Percentiles rank a stretch among this genome's conserved stretches.
These are phyloP conservation scores for Panaeolus papilionaceus DNA, from an alignment of 768 basidiomycete genomes.

Conservation along the genomic window DNA sequence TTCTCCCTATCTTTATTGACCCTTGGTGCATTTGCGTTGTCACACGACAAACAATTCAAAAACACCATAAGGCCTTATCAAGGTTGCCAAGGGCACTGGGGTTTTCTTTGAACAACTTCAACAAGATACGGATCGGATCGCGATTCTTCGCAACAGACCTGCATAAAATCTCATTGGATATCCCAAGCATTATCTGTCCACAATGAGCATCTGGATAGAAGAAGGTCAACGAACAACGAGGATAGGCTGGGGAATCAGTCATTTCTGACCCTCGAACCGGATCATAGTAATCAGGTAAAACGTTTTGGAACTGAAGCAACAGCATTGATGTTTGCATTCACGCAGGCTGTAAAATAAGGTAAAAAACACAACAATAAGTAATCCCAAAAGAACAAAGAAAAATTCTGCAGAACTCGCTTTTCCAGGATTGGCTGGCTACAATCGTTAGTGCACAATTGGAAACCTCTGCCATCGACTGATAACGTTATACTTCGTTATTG, in stretches of 20 bases:
- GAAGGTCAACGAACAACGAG: neutral
- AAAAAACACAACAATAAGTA: neutral
- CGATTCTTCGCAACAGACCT: neutral
- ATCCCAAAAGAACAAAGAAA: neutral
- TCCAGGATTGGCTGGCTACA: neutral
- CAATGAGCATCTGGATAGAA: neutral
- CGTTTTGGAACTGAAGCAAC: too few species aligned
- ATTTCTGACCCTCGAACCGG: neutral
- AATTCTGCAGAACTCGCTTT: neutral
- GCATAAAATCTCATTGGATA: neutral
- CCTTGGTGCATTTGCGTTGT: neutral
- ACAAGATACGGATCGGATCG: neutral
- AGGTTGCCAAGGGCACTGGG: constrained; percentile 5
- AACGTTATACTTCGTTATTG: neutral
- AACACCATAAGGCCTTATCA: neutral
- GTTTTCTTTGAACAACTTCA: neutral
- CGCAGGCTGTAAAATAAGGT: neutral
- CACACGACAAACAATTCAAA: constrained; percentile 4
- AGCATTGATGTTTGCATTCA: neutral
- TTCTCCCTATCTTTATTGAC: constrained; percentile 1
- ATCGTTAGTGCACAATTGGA: neutral
- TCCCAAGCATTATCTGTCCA: too few species aligned
- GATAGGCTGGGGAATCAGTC: too few species aligned
- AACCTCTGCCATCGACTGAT: neutral
- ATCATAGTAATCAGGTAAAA: too few species aligned